Conservation (phyloP, 2,329 filamentous ascomycete species). For the Colletotrichum spinosum region DNA sequence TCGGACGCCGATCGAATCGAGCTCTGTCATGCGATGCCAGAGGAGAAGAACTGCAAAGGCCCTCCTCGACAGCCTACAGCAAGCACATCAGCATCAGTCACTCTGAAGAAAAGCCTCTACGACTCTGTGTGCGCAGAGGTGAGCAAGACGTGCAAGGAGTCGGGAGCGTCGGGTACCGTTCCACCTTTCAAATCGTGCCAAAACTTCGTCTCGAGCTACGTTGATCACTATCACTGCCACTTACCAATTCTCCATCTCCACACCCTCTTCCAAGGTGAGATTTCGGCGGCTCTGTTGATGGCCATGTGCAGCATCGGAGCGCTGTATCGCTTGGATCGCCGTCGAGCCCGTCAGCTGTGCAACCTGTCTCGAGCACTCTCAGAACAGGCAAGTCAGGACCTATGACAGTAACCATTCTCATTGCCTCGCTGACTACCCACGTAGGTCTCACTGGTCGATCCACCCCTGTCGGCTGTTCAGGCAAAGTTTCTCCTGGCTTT, state of each 20-base stretch:
- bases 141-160: too few species aligned
- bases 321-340: slow-evolving; percentile 4
- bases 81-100: too few species aligned
- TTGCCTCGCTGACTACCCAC: background rate
- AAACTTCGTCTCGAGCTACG: slow-evolving; percentile 5
- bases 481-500: slow-evolving; percentile 13
- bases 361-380: background rate
- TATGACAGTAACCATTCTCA: background rate
- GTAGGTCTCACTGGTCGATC: background rate
- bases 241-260: background rate
- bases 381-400: background rate
- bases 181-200: background rate
- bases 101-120: too few species aligned
- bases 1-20: background rate
- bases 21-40: too few species aligned
- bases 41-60: too few species aligned
- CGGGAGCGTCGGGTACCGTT: background rate
- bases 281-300: background rate
- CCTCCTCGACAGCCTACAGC: too few species aligned
- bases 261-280: background rate
- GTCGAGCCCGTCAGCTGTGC: background rate
- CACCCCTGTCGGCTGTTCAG: background rate
- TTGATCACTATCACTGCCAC: slow-evolving; percentile 6
- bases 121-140: too few species aligned
- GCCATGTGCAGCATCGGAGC: slow-evolving; percentile 17